Evolutionary conservation across 1,284 basidiomycete species (phyloP).

Genomic region (Thecaphora frezii): DNA sequence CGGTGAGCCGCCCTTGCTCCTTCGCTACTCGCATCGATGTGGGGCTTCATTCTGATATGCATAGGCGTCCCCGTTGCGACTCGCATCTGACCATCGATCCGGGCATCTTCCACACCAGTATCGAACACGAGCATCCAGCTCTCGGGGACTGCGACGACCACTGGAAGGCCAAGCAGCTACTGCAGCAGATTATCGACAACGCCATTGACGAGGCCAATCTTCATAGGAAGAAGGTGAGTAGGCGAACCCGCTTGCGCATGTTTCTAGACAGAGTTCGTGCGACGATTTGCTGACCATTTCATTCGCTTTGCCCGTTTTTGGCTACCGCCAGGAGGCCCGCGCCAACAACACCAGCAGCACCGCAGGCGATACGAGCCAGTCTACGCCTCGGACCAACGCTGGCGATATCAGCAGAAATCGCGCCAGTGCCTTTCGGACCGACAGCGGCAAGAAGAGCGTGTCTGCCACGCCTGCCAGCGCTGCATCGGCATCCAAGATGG

Average conservation of each 20-base stretch:
- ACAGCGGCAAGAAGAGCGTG: background rate
- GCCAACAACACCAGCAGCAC: background rate
- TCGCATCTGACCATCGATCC: no score
- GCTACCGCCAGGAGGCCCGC: background rate
- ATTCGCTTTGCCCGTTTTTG: no score
- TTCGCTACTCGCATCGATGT: background rate
- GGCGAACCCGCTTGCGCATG: conserved; percentile 18
- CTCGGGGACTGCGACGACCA: conserved; percentile 43
- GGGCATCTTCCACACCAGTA: background rate
- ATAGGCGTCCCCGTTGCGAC: no score
- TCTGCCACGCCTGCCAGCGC: background rate
- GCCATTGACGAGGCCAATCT: conserved; percentile 45
- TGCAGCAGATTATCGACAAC: conserved; percentile 49
- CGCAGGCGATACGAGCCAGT: conserved; percentile 12
- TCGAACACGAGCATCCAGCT: conserved; percentile 34
- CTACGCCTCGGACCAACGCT: conserved; percentile 6
- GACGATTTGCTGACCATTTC: conserved; percentile 18
- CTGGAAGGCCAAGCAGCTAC: conserved; percentile 41
- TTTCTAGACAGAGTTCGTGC: no score
- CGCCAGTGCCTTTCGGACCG: conserved; percentile 1
- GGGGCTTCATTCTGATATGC: no score
- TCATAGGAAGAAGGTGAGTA: conserved; percentile 25
- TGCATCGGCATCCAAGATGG: conserved; percentile 6
- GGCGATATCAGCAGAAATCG: conserved; percentile 3
- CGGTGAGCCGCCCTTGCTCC: conserved; percentile 1